A percentile compares a stretch with the other conserved stretches of the same genome.
phyloP scores from a whole-genome alignment of 1,139 yeast species.

The Geotrichum aggregatum region DNA sequence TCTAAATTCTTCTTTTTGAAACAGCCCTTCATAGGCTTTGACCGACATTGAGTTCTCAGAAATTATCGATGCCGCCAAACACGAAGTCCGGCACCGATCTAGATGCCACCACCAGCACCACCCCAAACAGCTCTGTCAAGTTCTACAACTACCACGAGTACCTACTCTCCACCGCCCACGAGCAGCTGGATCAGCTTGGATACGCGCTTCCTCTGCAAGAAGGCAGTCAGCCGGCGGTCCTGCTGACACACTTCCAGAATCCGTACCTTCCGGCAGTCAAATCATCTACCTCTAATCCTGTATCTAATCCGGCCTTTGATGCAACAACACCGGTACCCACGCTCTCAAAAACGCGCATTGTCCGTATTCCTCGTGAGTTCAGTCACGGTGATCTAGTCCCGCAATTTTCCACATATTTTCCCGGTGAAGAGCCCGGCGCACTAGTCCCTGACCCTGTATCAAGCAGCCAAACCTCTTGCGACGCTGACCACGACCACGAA shows the following conservation, averaged over 20 bases:
- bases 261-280: constrained; percentile 7
- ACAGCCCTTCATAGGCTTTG: background rate
- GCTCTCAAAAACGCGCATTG: constrained; percentile 49
- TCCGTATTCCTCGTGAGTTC: constrained; percentile 58
- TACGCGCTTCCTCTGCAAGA: constrained; percentile 6
- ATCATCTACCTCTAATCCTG: background rate
- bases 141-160: constrained; percentile 34
- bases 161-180: constrained; percentile 15
- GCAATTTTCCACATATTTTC: constrained; percentile 53
- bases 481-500: background rate
- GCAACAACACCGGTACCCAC: background rate
- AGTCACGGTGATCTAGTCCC: constrained; percentile 43
- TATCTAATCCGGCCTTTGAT: too few species aligned
- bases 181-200: constrained; percentile 15
- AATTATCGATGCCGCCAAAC: background rate
- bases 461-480: too few species aligned
- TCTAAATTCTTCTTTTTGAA: too few species aligned
- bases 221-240: background rate
- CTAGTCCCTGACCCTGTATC: constrained; percentile 26
- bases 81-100: background rate
- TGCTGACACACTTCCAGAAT: constrained; percentile 24
- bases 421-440: constrained; percentile 71
- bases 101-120: background rate
- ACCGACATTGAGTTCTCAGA: background rate
- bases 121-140: constrained; percentile 16